Evolutionary conservation across 345 rosid genomes (phyloP), one percentile per base, ranked within the genome.

Genomic region (Bruguiera sexangula): DNA sequence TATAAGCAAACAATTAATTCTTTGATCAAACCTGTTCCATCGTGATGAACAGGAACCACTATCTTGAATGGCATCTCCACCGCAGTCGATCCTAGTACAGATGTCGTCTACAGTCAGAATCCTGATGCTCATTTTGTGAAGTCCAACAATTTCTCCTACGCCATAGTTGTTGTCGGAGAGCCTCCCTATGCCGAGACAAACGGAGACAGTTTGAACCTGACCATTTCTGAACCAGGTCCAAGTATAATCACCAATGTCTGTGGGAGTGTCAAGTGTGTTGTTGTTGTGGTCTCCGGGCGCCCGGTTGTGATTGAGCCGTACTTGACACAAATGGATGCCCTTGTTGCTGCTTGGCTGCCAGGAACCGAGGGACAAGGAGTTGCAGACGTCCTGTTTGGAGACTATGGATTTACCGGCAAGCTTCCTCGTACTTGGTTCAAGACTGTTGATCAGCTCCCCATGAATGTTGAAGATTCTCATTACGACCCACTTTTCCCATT

Each of bases 161-260:
- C 79, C 30, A 57, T 67, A 39, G 79, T 76, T 8, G 79, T 71
- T 9, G 75, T 76, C 1, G 79, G 79, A 15, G 79, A 76, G 53
- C 52, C 26, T 21, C 75, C 72, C 10, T 76, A 71, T 34, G 69
- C 75, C 0, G 79, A 76, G 36, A 43, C 39, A 8, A 3, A 16
- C 0, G 75, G 75, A 3, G 75, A 71, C 46, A 76, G 63, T 52
- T 6, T 10, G 24, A 67, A 67, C 71, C 48, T 76, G 16, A 67
- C 72, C 3, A 61, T 76, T 19, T 4, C 24, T 15, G 43, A 66
- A 24, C 75, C 72, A 4, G 75, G 75, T n/a, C 54, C 59, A 2
- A 18, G 60, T 16, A 62, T 20, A 1, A 71, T 71, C 32, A 3
- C 22, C 64, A 54, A 62, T 26, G 79, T 76, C 2, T 71, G 75